Conservation (phyloP, 805 yeast species). For the Monosporozyma solicola region DNA sequence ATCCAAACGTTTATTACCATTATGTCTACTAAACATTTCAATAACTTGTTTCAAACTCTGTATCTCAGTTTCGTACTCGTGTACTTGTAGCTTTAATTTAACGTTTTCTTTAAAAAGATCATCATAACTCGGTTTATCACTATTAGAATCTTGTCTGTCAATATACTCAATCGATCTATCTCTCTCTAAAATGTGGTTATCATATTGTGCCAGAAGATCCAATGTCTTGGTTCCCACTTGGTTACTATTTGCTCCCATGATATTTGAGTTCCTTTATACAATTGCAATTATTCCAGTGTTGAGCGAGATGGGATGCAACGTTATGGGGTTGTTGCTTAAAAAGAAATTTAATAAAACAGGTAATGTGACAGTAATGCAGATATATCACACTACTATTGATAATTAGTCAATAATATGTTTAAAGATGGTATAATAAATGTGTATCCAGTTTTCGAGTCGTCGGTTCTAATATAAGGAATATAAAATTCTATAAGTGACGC, state of each 20-base stretch:
- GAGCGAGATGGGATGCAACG: neutral
- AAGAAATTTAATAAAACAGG: neutral
- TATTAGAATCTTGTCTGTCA: slow-evolving; percentile 12
- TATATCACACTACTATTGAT: neutral
- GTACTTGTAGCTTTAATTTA: slow-evolving; percentile 18
- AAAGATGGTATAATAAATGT: neutral
- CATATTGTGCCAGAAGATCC: slow-evolving; percentile 24
- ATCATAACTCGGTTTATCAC: slow-evolving; percentile 20
- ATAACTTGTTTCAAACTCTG: slow-evolving; percentile 11
- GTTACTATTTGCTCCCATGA: neutral
- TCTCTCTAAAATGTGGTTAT: slow-evolving; percentile 22
- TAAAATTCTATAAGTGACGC: neutral
- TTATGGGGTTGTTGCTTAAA: neutral
- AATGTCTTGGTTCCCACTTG: slow-evolving; percentile 9
- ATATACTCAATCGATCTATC: slow-evolving; percentile 23
- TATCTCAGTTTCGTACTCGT: slow-evolving; percentile 22
- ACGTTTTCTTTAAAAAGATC: slow-evolving; percentile 26
- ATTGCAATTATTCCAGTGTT: neutral
- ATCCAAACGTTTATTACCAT: slow-evolving; percentile 5
- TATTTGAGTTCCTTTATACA: neutral
- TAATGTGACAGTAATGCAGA: neutral
- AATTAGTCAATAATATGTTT: neutral
- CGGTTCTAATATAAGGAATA: neutral
- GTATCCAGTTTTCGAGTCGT: neutral
- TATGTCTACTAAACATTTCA: slow-evolving; percentile 7